A percentile compares a stretch with the other conserved stretches of the same genome.
Conservation (phyloP, 1,139 yeast species). For the Pneumocystis oryctolagi region DNA sequence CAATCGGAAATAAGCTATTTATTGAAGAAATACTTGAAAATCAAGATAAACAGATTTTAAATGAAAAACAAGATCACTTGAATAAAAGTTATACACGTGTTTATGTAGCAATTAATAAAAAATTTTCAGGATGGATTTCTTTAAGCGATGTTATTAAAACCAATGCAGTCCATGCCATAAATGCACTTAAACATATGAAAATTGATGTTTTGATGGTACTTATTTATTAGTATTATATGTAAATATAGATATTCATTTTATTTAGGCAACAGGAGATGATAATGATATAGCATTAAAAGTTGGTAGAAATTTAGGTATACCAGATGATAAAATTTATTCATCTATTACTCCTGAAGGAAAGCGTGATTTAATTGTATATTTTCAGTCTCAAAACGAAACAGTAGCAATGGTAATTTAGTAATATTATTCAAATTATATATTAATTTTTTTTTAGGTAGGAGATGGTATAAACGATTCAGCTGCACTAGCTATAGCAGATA, state of each 20-base stretch:
- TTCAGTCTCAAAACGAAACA: constrained; percentile 30
- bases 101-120: constrained; percentile 31
- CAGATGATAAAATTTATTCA: constrained; percentile 50
- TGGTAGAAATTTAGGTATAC: constrained; percentile 56
- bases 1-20: constrained; percentile 44
- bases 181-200: constrained; percentile 39
- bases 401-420: constrained; percentile 38
- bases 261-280: constrained; percentile 62
- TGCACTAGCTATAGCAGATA: constrained; percentile 72
- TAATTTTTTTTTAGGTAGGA: constrained; percentile 35
- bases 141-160: constrained; percentile 56
- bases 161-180: constrained; percentile 48
- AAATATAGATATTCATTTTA: not conserved
- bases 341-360: constrained; percentile 69
- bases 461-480: constrained; percentile 97
- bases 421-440: not conserved
- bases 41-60: constrained; percentile 15
- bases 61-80: constrained; percentile 2
- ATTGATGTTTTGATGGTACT: constrained; percentile 56
- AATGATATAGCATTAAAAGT: constrained; percentile 46
- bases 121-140: constrained; percentile 49
- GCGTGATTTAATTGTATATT: constrained; percentile 45
- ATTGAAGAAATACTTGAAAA: constrained; percentile 23
- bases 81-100: constrained; percentile 9
- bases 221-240: not conserved